Evolutionary conservation across 805 yeast species (phyloP), one percentile per base, ranked within the genome.

Genomic region (Candida cerambycidarum): DNA sequence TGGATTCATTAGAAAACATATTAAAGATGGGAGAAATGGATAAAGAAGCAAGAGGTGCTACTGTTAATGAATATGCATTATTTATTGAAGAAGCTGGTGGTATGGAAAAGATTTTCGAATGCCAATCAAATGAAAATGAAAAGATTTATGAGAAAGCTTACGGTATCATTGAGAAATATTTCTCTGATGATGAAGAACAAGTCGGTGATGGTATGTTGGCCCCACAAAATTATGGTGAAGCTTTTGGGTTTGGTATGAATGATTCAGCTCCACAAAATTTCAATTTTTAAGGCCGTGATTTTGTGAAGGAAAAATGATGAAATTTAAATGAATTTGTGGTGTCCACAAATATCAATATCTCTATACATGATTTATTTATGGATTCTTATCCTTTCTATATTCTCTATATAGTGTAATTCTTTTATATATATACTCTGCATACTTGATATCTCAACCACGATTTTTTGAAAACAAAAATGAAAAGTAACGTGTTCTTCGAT

Each of bases 31-130:
- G 99, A 55, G 98, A 93, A 64, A 69, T 83, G 66, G 97, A 89
- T 59, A 87, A 82, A 67, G 96, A 89, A 59, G 75, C 82, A 42
- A 75, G 79, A 46, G 86, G 85, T 44, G 63, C 82, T 13, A 65
- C 75, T 38, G 76, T 82, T 57, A 93, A 93, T 68, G 88, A 86
- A 63, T 85, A 90, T 61, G 96, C 98, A 19, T 77, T 89, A 49
- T 89, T 69, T 69, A 86, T 93, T 60, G 99, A 93, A 71, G 97
- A 92, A 65, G 97, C 97, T 33, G 98, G 97, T 57, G 99, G 99
- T 50, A 85, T 89, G 82, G 98, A 93, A 65, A 90, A 88, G 73
- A 92, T 93, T 56, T 85, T 85, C 66, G 89, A 87, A 48, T 86
- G 96, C 63, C 99, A 93, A 75, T 80, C 78, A 62, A 89, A 88